Evolutionary conservation across 345 rosid genomes (phyloP).

Genomic region (Bruguiera sexangula): DNA sequence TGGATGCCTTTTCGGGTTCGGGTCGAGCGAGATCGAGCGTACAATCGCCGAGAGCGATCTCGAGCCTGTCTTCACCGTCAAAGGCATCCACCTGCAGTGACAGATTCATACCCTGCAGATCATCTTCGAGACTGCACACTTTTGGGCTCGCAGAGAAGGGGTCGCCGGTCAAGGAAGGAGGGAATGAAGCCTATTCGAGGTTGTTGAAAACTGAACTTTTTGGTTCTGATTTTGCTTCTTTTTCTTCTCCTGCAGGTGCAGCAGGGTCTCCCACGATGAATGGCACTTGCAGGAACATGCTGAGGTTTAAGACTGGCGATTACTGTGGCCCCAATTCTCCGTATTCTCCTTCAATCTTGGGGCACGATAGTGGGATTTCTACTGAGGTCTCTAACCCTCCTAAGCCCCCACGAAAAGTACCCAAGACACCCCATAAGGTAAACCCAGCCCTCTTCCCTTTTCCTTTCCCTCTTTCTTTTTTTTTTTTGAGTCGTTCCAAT

Average conservation of each 20-base stretch:
- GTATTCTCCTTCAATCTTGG: constrained; percentile 71
- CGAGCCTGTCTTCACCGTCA: constrained; percentile 74
- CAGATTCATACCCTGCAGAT: constrained; percentile 94
- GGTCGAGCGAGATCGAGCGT: constrained; percentile 2
- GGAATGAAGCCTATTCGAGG: constrained; percentile 72
- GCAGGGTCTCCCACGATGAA: constrained; percentile 52
- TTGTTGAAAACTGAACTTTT: constrained; percentile 81
- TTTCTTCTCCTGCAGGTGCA: constrained; percentile 70
- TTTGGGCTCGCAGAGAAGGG: constrained; percentile 76
- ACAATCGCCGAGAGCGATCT: constrained; percentile 47
- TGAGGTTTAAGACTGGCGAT: constrained; percentile 75
- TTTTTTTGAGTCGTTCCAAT: too few species aligned
- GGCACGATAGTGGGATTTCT: constrained; percentile 60
- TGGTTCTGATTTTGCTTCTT: constrained; percentile 77
- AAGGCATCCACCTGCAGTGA: constrained; percentile 73
- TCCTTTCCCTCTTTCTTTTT: too few species aligned
- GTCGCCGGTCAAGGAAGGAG: constrained; percentile 90
- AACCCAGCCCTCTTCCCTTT: not conserved
- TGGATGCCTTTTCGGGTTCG: constrained; percentile 60
- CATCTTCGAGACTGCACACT: constrained; percentile 83
- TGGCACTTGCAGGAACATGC: constrained; percentile 71
- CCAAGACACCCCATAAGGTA: constrained; percentile 97
- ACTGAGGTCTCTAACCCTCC: constrained; percentile 75
- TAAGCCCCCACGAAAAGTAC: constrained; percentile 81
- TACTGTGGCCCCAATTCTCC: constrained; percentile 74